Percentiles rank a stretch among this genome's conserved stretches.
phyloP scores from a whole-genome alignment of 2,329 filamentous ascomycete species.

The Sporothrix variecibatus region DNA sequence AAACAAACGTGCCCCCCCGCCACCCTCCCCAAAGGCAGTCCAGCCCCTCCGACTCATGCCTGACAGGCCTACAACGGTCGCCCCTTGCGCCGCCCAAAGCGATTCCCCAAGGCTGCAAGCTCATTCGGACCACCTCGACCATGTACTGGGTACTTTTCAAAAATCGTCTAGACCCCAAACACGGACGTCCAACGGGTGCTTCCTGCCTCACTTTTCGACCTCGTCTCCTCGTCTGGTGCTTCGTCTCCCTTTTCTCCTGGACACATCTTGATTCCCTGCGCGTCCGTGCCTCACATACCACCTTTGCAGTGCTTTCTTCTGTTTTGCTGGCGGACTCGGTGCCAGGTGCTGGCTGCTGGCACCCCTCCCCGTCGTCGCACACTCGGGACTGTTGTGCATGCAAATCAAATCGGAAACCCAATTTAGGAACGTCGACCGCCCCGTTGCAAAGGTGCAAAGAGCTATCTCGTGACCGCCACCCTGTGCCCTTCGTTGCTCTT shows the following conservation, averaged over 20 bases:
- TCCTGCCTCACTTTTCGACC: conserved; percentile 13
- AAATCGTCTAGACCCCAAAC: not conserved
- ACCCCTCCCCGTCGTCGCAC: conserved; percentile 17
- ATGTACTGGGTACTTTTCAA: conserved; percentile 12
- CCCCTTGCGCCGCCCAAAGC: too few species aligned
- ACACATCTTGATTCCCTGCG: not conserved
- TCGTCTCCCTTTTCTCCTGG: conserved; percentile 13
- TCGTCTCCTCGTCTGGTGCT: not conserved
- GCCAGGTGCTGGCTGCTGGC: conserved; percentile 12
- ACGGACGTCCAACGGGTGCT: not conserved
- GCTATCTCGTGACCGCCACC: conserved; percentile 21
- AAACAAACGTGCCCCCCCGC: not conserved
- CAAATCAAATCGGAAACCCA: not conserved
- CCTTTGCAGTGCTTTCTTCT: not conserved
- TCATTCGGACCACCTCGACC: too few species aligned
- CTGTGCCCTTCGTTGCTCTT: conserved; percentile 4
- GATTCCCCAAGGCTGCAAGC: not conserved
- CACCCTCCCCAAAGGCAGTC: not conserved
- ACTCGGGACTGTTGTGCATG: conserved; percentile 6
- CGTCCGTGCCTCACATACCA: not conserved
- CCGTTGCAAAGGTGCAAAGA: not conserved
- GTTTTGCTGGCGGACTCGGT: conserved; percentile 7
- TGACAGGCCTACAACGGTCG: not conserved
- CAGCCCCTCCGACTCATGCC: not conserved
- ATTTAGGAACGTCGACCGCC: not conserved